Conservation (phyloP, 176 grass and related monocot genomes). For the Saccharum officinarum region DNA sequence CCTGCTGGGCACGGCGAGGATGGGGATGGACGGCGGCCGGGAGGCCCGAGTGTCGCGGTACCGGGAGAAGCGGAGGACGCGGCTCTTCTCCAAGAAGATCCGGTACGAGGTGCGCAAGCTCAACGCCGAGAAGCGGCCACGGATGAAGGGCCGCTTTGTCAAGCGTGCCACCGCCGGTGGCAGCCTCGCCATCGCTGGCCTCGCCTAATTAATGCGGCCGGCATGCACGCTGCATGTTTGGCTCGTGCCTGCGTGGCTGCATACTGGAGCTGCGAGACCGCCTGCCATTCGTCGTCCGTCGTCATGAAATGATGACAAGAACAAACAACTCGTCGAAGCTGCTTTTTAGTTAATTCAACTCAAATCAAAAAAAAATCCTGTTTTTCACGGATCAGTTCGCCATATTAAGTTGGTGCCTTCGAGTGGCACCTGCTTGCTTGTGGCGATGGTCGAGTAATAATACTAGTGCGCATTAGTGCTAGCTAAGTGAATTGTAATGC, state of each 20-base stretch:
- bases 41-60: slow-evolving; percentile 84
- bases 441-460: slow-evolving; percentile 9
- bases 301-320: slow-evolving; percentile 34
- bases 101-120: slow-evolving; percentile 98
- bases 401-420: background rate
- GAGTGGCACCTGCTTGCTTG: background rate
- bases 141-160: slow-evolving; percentile 96
- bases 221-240: background rate
- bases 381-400: background rate
- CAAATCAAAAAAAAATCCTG: background rate
- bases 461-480: background rate
- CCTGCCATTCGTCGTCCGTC: background rate
- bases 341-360: slow-evolving; percentile 26
- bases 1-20: background rate
- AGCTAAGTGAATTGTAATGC: slow-evolving; percentile 18
- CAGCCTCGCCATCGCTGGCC: slow-evolving; percentile 31
- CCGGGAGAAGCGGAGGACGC: slow-evolving; percentile 87
- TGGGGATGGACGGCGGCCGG: slow-evolving; percentile 52
- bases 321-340: slow-evolving; percentile 65
- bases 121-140: slow-evolving; percentile 94
- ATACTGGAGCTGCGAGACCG: background rate
- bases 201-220: background rate
- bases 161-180: slow-evolving; percentile 50
- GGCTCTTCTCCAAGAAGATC: slow-evolving; percentile 99
- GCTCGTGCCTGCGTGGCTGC: background rate